Evolutionary conservation across 2,329 filamentous ascomycete species (phyloP).

Genomic region (Eurotiales sp.): DNA sequence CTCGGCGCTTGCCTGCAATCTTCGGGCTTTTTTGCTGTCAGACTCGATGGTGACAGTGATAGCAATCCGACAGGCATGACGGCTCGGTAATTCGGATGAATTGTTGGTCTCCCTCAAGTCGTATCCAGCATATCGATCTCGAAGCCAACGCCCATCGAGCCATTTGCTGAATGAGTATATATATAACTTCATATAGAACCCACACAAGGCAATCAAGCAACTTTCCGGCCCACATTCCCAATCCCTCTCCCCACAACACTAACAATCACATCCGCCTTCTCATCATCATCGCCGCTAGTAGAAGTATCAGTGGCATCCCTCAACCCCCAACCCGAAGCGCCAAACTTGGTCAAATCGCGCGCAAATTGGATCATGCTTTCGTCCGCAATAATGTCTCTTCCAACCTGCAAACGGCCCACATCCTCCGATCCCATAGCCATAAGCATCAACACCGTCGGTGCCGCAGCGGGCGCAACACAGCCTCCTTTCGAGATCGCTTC

Average conservation of each 20-base stretch:
- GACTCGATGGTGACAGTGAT: too few relatives aligned
- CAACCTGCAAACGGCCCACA: constrained; percentile 79
- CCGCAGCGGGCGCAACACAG: constrained; percentile 69
- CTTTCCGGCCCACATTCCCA: constrained; percentile 91
- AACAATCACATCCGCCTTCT: constrained; percentile 71
- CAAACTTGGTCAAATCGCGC: constrained; percentile 82
- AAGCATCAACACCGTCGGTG: constrained; percentile 71
- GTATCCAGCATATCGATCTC: too few relatives aligned
- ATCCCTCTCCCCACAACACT: constrained; percentile 91
- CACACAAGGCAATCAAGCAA: constrained; percentile 55
- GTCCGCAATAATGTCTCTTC: constrained; percentile 74
- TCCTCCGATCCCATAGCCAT: constrained; percentile 99
- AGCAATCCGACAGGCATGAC: too few relatives aligned
- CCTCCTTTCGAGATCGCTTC: constrained; percentile 80
- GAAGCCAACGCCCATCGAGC: too few relatives aligned
- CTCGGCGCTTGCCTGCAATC: not conserved
- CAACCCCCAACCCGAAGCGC: constrained; percentile 90
- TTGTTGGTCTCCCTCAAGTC: too few relatives aligned
- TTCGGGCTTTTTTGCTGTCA: not conserved
- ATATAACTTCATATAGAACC: too few relatives aligned
- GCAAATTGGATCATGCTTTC: constrained; percentile 77
- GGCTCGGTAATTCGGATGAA: too few relatives aligned
- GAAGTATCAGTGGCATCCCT: too few relatives aligned
- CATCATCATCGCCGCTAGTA: constrained; percentile 67
- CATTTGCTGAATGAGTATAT: too few relatives aligned